These are phyloP conservation scores for Pleoardoris graminearum DNA, from an alignment of 2,329 filamentous ascomycete genomes.

Conservation along the genomic window DNA sequence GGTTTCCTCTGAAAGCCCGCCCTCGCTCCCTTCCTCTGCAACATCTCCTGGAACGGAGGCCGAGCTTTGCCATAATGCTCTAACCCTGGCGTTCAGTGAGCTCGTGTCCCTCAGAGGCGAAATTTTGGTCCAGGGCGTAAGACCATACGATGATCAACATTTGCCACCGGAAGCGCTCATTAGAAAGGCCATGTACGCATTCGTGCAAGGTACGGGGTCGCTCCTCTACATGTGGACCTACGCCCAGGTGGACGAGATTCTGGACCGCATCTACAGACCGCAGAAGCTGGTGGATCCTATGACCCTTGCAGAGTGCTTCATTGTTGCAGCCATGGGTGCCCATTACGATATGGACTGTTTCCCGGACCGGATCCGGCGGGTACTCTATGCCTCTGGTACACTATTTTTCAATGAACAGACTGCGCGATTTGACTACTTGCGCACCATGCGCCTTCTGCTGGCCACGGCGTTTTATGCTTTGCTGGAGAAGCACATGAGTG, in stretches of 20 bases:
- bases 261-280: slow-evolving; percentile 41
- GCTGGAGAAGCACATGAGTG: slow-evolving; percentile 46
- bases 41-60: slow-evolving; percentile 24
- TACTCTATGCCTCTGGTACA: slow-evolving; percentile 41
- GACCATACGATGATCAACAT: slow-evolving; percentile 30
- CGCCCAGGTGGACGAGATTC: slow-evolving; percentile 35
- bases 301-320: slow-evolving; percentile 43
- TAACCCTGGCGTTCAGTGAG: slow-evolving; percentile 43
- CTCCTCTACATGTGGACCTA: slow-evolving; percentile 43
- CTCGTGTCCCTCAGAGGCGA: slow-evolving; percentile 37
- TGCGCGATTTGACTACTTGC: slow-evolving; percentile 34
- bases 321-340: slow-evolving; percentile 42
- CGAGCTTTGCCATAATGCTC: slow-evolving; percentile 39
- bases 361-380: slow-evolving; percentile 33
- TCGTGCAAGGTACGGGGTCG: slow-evolving; percentile 42
- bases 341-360: slow-evolving; percentile 44
- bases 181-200: slow-evolving; percentile 39
- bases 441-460: slow-evolving; percentile 42
- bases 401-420: slow-evolving; percentile 39
- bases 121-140: slow-evolving; percentile 28
- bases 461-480: slow-evolving; percentile 43
- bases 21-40: slow-evolving; percentile 24
- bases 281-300: slow-evolving; percentile 32
- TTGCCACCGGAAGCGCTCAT: slow-evolving; percentile 36
- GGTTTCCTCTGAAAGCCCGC: slow-evolving; percentile 34